A percentile compares a stretch with the other conserved stretches of the same genome.
Evolutionary conservation across 192 early-diverging fungal genomes (phyloP).

Genomic region (Phlyctochytrium bullatum): DNA sequence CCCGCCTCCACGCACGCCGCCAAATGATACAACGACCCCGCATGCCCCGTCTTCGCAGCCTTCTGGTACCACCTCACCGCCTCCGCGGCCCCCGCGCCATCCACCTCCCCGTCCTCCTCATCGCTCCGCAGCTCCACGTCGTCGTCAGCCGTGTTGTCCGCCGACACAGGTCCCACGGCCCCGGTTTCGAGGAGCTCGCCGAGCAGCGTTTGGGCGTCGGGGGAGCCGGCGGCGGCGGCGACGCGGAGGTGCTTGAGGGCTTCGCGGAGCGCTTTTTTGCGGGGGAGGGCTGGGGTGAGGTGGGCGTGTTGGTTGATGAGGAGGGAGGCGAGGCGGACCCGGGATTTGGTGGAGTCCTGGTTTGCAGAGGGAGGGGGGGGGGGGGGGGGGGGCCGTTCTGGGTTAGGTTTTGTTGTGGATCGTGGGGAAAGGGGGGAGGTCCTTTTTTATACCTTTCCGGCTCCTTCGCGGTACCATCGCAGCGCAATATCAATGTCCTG

Average conservation of each 20-base stretch:
- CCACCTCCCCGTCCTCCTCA: slow-evolving; percentile 18
- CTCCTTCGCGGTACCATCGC: slow-evolving; percentile 43
- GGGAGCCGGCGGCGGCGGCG: slow-evolving; percentile 31
- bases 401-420: background rate
- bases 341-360: slow-evolving; percentile 41
- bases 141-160: no score
- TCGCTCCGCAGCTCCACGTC: no score
- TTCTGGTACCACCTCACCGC: slow-evolving; percentile 36
- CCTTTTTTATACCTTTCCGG: slow-evolving; percentile 34
- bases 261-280: slow-evolving; percentile 9
- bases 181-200: slow-evolving; percentile 47
- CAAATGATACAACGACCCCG: slow-evolving; percentile 34
- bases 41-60: slow-evolving; percentile 39
- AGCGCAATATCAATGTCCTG: slow-evolving; percentile 42
- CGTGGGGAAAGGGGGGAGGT: background rate
- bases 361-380: background rate
- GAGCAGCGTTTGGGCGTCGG: slow-evolving; percentile 48
- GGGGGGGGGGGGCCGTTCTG: background rate
- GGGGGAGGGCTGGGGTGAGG: background rate
- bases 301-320: slow-evolving; percentile 1
- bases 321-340: slow-evolving; percentile 34
- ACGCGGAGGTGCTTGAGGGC: slow-evolving; percentile 20
- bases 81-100: slow-evolving; percentile 10
- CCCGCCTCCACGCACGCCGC: slow-evolving; percentile 42
- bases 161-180: no score